Percentiles rank a stretch among this genome's conserved stretches.
Evolutionary conservation across 1,284 basidiomycete genomes (phyloP).

Genomic region (Pseudozyma sp.): DNA sequence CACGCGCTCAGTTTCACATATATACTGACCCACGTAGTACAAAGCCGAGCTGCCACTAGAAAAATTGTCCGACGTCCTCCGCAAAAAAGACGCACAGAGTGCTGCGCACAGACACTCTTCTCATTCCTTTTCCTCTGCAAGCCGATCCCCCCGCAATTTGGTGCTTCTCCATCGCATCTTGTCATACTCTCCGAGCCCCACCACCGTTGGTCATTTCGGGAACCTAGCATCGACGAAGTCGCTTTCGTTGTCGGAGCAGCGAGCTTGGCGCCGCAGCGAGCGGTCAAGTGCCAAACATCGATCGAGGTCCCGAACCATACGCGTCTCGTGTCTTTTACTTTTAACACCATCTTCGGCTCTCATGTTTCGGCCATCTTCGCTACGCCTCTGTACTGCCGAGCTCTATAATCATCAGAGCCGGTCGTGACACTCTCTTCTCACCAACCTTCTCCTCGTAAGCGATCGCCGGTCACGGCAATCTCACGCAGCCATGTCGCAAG

Average conservation of each 20-base stretch:
- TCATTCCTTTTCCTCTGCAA: not conserved
- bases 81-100: constrained; percentile 14
- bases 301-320: not conserved
- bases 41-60: constrained; percentile 11
- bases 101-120: constrained; percentile 11
- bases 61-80: constrained; percentile 23
- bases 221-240: not conserved
- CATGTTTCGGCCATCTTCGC: constrained; percentile 20
- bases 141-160: constrained; percentile 10
- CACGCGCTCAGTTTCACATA: constrained; percentile 20
- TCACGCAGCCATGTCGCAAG: constrained; percentile 17
- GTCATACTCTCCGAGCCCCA: not conserved
- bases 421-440: constrained; percentile 9
- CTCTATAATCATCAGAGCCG: constrained; percentile 10
- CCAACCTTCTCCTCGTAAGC: too few species aligned
- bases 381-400: constrained; percentile 1
- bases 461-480: not conserved
- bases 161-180: not conserved
- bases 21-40: constrained; percentile 10
- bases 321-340: not conserved
- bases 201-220: not conserved
- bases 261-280: too few species aligned
- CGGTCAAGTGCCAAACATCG: too few species aligned
- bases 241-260: too few species aligned
- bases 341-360: constrained; percentile 2